Conservation (phyloP, 345 rosid species). For the Populus alba region DNA sequence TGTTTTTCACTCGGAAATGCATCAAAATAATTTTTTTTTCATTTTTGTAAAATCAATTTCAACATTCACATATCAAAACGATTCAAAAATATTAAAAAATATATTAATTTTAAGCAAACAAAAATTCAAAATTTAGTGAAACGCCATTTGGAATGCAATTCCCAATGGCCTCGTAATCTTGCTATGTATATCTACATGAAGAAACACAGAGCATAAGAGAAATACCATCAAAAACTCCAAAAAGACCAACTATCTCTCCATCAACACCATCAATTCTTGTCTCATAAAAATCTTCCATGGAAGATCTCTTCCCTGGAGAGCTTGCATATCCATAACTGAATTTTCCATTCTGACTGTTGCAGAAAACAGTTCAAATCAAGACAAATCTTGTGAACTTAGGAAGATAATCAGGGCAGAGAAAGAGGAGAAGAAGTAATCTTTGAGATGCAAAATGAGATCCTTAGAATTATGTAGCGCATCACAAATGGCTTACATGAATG, state of each 20-base stretch:
- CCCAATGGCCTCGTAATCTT: background rate
- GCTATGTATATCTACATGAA: background rate
- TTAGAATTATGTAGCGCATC: background rate
- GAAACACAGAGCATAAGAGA: constrained; percentile 16
- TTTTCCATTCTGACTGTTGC: constrained; percentile 78
- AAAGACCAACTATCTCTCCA: constrained; percentile 92
- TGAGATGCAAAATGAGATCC: background rate
- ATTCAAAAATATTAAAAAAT: too few species aligned
- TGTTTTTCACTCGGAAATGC: too few species aligned
- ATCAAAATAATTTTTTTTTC: too few species aligned
- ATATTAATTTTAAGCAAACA: too few species aligned
- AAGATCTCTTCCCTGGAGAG: constrained; percentile 92
- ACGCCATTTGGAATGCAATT: too few species aligned
- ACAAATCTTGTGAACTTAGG: background rate
- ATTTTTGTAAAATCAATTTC: too few species aligned
- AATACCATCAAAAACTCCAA: constrained; percentile 98
- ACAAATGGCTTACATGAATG: background rate
- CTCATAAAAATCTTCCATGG: constrained; percentile 98
- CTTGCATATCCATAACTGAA: constrained; percentile 99
- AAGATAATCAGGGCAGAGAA: background rate
- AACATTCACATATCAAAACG: too few species aligned
- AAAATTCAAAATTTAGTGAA: too few species aligned
- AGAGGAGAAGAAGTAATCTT: background rate
- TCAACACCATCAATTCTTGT: constrained; percentile 89
- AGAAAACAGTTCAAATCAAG: constrained; percentile 20